phyloP scores from a whole-genome alignment of 2,329 filamentous ascomycete genomes.

The Paecilomyces dactylethromorphus region DNA sequence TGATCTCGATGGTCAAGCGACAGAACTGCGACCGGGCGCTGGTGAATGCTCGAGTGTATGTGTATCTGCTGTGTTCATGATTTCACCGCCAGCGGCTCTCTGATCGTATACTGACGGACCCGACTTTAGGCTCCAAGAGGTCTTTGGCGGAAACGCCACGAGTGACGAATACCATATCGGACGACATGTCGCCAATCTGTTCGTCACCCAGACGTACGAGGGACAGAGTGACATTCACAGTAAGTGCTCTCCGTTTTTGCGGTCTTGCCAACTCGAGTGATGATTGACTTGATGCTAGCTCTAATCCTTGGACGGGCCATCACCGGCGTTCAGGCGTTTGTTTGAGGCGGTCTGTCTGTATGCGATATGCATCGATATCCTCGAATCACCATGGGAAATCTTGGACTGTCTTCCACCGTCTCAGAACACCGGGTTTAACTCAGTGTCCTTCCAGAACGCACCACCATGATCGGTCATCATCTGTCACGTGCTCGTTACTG shows the following conservation, averaged over 20 bases:
- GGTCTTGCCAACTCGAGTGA: neutral
- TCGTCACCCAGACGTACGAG: conserved; percentile 97
- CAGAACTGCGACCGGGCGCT: conserved; percentile 94
- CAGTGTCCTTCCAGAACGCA: neutral
- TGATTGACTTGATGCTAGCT: conserved; percentile 38
- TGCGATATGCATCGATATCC: neutral
- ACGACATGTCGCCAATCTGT: conserved; percentile 89
- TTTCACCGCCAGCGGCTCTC: neutral
- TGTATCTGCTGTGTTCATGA: neutral
- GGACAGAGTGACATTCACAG: conserved; percentile 97
- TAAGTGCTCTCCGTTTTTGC: conserved; percentile 46
- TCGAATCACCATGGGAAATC: neutral
- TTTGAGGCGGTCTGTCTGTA: conserved; percentile 34
- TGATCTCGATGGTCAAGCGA: conserved; percentile 95
- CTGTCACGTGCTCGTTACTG: neutral
- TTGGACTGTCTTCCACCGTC: neutral
- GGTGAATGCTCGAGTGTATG: conserved; percentile 62
- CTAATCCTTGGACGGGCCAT: conserved; percentile 64
- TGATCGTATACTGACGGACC: neutral
- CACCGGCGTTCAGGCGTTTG: conserved; percentile 74
- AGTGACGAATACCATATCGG: conserved; percentile 96
- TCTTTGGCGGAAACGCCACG: conserved; percentile 97
- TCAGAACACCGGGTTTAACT: neutral
- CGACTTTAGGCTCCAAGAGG: conserved; percentile 67
- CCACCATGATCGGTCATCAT: neutral